phyloP scores from a whole-genome alignment of 163 green algal species.

The Chlorella variabilis region DNA sequence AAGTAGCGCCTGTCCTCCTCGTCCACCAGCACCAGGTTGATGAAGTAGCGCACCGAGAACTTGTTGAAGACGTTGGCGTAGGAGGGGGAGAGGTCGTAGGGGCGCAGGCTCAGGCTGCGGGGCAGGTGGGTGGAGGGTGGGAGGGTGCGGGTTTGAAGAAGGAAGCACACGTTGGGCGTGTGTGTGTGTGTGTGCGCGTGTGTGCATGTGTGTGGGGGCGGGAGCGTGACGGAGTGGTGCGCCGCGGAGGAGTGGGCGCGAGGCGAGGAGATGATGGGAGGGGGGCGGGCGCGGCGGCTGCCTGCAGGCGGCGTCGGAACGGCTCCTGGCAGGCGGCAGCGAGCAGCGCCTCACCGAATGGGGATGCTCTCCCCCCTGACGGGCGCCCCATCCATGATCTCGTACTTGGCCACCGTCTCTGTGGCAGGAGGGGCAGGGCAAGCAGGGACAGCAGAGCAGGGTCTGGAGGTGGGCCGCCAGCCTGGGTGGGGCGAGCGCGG shows the following conservation, averaged over 20 bases:
- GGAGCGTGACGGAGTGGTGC: too few relatives aligned
- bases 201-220: too few relatives aligned
- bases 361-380: slow-evolving; percentile 95
- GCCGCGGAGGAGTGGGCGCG: too few relatives aligned
- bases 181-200: too few relatives aligned
- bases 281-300: too few relatives aligned
- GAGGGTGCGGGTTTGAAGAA: not conserved
- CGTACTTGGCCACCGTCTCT: slow-evolving; percentile 98
- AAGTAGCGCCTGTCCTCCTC: slow-evolving; percentile 98
- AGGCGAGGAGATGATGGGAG: too few relatives aligned
- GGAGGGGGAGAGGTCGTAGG: slow-evolving; percentile 95
- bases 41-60: slow-evolving; percentile 97
- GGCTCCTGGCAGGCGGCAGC: too few relatives aligned
- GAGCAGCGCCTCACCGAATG: slow-evolving; percentile 74
- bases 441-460: not conserved
- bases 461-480: too few relatives aligned
- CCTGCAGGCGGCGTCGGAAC: too few relatives aligned
- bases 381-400: slow-evolving; percentile 99
- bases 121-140: not conserved
- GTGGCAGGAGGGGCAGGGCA: not conserved
- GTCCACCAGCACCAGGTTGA: slow-evolving; percentile 99
- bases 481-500: too few relatives aligned
- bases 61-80: slow-evolving; percentile 96
- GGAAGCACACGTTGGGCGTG: too few relatives aligned
- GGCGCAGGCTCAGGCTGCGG: slow-evolving; percentile 89